Conservation (phyloP, 108 stramenopile genomes). For the Parietichytrium sp. region DNA sequence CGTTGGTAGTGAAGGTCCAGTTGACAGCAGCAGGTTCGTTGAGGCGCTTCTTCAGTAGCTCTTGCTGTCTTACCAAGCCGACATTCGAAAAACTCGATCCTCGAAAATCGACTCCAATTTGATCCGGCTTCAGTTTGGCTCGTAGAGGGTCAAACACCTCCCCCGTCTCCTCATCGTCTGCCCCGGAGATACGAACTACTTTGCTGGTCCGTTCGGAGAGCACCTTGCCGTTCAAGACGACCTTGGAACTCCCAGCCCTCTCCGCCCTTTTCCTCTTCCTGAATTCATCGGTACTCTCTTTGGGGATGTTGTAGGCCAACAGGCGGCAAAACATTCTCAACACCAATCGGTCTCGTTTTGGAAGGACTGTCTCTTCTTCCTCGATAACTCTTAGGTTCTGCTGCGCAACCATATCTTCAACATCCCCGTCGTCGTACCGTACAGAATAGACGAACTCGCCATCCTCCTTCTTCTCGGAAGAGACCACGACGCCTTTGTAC, state of each 20-base stretch:
- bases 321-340: background rate
- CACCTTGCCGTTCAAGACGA: no score
- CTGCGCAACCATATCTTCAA: background rate
- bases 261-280: no score
- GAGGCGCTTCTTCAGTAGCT: slow-evolving; percentile 17
- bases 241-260: no score
- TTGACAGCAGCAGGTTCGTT: background rate
- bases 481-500: background rate
- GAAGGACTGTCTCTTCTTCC: background rate
- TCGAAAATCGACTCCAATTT: no score
- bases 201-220: no score
- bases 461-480: background rate
- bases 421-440: background rate
- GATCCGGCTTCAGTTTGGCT: no score
- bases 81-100: slow-evolving; percentile 21
- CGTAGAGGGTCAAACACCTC: no score
- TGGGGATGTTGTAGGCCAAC: slow-evolving; percentile 1
- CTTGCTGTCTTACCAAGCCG: background rate
- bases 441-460: background rate
- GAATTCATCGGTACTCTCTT: no score
- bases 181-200: no score
- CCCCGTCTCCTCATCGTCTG: no score
- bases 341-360: background rate
- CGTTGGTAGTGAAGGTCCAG: background rate
- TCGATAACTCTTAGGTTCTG: background rate